Percentiles rank a stretch among this genome's conserved stretches.
These are phyloP conservation scores for Chrysoporthe deuterocubensis DNA, from an alignment of 2,329 filamentous ascomycete species.

Conservation along the genomic window DNA sequence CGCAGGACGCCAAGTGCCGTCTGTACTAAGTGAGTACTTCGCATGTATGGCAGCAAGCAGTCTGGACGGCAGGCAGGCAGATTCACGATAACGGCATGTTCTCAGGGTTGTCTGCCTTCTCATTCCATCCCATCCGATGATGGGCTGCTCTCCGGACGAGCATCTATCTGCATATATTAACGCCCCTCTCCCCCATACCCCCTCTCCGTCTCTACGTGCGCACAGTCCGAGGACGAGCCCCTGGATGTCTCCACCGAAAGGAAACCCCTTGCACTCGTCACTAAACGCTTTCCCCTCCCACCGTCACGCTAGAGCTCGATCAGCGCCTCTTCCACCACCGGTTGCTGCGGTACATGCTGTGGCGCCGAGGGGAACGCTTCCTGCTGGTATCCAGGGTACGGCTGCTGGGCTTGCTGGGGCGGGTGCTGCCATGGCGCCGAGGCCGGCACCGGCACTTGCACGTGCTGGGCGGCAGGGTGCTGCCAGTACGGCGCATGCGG, in stretches of 20 bases:
- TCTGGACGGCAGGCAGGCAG: too few species aligned
- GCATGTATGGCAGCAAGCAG: too few species aligned
- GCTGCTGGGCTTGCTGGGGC: slow-evolving; percentile 23
- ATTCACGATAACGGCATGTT: not conserved
- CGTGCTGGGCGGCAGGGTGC: slow-evolving; percentile 46
- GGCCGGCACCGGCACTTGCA: slow-evolving; percentile 44
- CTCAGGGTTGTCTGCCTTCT: not conserved
- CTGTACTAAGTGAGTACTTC: too few species aligned
- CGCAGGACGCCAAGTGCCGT: not conserved
- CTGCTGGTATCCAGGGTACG: slow-evolving; percentile 57
- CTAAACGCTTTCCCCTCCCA: not conserved
- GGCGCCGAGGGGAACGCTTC: slow-evolving; percentile 69
- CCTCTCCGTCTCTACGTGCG: not conserved
- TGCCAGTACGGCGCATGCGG: slow-evolving; percentile 55
- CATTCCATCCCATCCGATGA: not conserved
- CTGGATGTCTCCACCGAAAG: not conserved
- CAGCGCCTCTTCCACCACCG: slow-evolving; percentile 73
- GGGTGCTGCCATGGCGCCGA: slow-evolving; percentile 45
- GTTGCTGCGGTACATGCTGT: slow-evolving; percentile 62
- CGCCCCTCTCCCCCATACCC: not conserved
- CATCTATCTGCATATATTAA: not conserved
- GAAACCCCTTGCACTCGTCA: not conserved
- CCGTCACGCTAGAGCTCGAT: slow-evolving; percentile 64
- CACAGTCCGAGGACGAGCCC: not conserved
- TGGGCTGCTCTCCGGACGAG: not conserved